phyloP scores from a whole-genome alignment of 1,139 yeast species.

The Diutina ranongensis region DNA sequence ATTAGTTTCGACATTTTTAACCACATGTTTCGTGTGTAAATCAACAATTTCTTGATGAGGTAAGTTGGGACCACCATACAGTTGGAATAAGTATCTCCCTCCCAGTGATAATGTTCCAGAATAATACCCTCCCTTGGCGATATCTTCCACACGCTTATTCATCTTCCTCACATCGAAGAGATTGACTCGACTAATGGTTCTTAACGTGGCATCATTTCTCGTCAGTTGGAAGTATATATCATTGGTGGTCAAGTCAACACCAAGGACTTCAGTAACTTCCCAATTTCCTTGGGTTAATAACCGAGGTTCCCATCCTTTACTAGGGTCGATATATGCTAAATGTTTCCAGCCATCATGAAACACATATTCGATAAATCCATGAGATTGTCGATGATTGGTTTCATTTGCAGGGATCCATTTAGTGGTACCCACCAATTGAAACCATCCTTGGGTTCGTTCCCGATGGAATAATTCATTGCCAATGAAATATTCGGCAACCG shows the following conservation, averaged over 20 bases:
- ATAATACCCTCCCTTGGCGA: conserved; percentile 52
- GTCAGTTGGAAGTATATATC: conserved; percentile 25
- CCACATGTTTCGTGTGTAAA: conserved; percentile 24
- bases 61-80: conserved; percentile 52
- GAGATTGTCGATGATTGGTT: conserved; percentile 25
- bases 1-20: conserved; percentile 39
- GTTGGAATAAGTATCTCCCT: conserved; percentile 45
- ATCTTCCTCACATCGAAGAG: conserved; percentile 22
- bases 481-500: neutral
- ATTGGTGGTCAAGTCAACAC: conserved; percentile 30
- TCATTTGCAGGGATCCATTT: conserved; percentile 55
- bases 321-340: conserved; percentile 46
- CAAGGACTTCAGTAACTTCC: conserved; percentile 31
- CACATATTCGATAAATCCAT: conserved; percentile 47
- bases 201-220: neutral
- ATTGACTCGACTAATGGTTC: conserved; percentile 6
- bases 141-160: conserved; percentile 41
- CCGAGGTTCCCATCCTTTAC: conserved; percentile 22
- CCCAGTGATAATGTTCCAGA: conserved; percentile 60
- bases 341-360: conserved; percentile 43
- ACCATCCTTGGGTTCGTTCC: conserved; percentile 36
- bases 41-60: conserved; percentile 60
- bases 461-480: neutral
- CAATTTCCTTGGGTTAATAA: conserved; percentile 40
- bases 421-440: conserved; percentile 74